Evolutionary conservation across 768 basidiomycete genomes (phyloP), one percentile per base, ranked within the genome.

Genomic region (Astraeus odoratus): DNA sequence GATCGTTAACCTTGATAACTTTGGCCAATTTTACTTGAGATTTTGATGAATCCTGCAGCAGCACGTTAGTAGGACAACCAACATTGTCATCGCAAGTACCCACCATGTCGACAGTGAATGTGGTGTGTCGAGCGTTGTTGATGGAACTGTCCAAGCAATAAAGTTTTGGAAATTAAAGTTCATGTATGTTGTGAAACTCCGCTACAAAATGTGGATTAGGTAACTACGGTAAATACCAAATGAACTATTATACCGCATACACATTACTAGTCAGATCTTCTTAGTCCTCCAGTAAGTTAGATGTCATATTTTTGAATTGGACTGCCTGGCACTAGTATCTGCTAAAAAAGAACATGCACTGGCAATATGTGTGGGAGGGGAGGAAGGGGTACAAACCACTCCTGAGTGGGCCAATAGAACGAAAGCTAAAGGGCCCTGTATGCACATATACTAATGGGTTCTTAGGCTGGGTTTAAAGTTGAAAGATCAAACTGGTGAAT

Each of bases 1-100:
- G 20, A 4, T 30, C 18, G 55, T 53, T 50, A 54, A 94, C 93
- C 88, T 93, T 95, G 75, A 88, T 83, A 56, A 96, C 93, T 78
- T 87, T 92, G 57, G 94, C 96, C 64, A 98, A 90, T 71, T 97
- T 96, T 63, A 96, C 94, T 57, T 89, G 85, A 51, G 81, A 76
- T 83, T 93, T 89, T 66, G 87, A 80, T 59, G 86, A 79, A 65
- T 89, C 87, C 87, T 89, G 2, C 3, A 9, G 0, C 26, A 5
- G 33, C 0, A n/a, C 5, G 31, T 42, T 8, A 42, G 46, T 5
- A 3, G 8, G 8, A 26, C 15, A 20, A n/a, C 2, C 19, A 9
- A 15, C 6, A 29, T 12, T 9, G 12, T 16, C 31, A 30, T 13
- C 15, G 37, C 24, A 23, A 15, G 8, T 43, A 53, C 60, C 20